A percentile compares a stretch with the other conserved stretches of the same genome.
Evolutionary conservation across 228 moss, liverwort and hornwort species (phyloP).

Genomic region (Sphagnum fallax): DNA sequence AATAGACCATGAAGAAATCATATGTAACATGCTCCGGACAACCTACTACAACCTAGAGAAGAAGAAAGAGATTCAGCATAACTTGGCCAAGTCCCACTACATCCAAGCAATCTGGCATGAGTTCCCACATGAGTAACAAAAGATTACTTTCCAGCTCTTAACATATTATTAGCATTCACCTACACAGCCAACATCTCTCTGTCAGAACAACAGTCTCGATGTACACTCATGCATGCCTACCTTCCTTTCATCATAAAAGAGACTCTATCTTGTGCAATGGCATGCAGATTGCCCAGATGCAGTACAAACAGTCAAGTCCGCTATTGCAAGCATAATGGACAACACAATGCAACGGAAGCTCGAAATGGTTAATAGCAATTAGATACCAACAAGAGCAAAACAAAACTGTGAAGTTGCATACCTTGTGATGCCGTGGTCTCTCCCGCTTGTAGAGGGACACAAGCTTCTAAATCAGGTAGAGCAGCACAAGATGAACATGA

Average conservation of each 20-base stretch:
- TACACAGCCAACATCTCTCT: slow-evolving; percentile 5
- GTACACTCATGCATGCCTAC: no score
- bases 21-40: not conserved
- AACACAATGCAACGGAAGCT: not conserved
- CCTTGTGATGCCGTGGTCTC: slow-evolving; percentile 26
- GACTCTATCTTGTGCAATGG: no score
- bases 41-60: not conserved
- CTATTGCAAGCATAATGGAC: not conserved
- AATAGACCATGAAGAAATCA: not conserved
- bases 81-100: slow-evolving; percentile 86
- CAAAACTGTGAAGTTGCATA: slow-evolving; percentile 22
- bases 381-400: not conserved
- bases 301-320: not conserved
- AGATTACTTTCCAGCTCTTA: slow-evolving; percentile 31
- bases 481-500: not conserved
- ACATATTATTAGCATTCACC: slow-evolving; percentile 21
- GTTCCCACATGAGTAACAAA: slow-evolving; percentile 48
- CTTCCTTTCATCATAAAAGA: no score
- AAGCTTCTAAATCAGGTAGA: slow-evolving; percentile 41
- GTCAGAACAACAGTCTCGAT: no score
- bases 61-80: slow-evolving; percentile 35
- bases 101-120: slow-evolving; percentile 60
- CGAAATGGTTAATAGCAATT: not conserved
- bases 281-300: no score
- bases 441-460: slow-evolving; percentile 32